Conservation (phyloP, 2,329 filamentous ascomycete species). For the Microsporum ferrugineum region DNA sequence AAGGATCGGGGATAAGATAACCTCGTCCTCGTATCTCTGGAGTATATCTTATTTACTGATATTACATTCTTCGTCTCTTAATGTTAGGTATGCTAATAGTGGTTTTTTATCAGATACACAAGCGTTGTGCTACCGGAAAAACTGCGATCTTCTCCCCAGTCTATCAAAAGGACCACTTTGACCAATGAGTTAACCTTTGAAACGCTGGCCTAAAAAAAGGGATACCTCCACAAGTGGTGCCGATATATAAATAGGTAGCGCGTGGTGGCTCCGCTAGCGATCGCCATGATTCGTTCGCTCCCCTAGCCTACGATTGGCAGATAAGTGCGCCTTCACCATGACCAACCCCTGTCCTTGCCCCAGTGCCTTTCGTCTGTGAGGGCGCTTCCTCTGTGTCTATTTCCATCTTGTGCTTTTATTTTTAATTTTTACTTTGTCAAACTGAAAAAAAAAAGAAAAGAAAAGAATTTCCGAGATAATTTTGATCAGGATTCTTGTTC, state of each 20-base stretch:
- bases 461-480: constrained; percentile 1
- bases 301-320: neutral
- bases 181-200: neutral
- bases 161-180: neutral
- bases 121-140: neutral
- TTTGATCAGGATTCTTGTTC: neutral
- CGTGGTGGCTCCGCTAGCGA: constrained; percentile 1
- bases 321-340: neutral
- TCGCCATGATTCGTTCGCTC: neutral
- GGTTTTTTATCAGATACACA: neutral
- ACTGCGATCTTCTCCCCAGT: neutral
- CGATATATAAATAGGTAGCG: constrained; percentile 1
- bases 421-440: constrained; percentile 3
- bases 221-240: neutral
- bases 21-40: neutral
- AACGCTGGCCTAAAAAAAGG: neutral
- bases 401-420: constrained; percentile 2
- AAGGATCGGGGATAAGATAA: neutral
- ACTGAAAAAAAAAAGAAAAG: neutral
- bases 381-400: constrained; percentile 2
- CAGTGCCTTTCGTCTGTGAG: neutral
- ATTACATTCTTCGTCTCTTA: neutral
- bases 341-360: constrained; percentile 9
- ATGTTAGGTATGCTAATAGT: neutral
- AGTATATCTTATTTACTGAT: neutral